phyloP scores from a whole-genome alignment of 169 alveolate genomes.

The Eimeria necatrix region DNA sequence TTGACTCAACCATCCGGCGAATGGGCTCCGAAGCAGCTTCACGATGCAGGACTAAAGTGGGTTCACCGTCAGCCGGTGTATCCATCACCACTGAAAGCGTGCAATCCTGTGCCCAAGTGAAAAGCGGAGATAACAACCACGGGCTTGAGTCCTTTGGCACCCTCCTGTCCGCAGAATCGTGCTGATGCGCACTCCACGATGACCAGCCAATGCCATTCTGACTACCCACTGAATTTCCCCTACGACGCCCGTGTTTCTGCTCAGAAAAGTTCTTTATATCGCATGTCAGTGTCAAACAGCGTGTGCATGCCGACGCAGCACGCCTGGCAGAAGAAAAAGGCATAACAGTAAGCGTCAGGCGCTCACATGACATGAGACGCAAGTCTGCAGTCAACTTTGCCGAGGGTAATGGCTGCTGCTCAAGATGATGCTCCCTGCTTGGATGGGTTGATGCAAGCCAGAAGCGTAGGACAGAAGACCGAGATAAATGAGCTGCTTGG shows the following conservation, averaged over 20 bases:
- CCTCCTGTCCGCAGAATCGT: not conserved
- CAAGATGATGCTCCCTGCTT: slow-evolving; percentile 44
- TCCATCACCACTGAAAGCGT: slow-evolving; percentile 44
- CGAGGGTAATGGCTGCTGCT: slow-evolving; percentile 70
- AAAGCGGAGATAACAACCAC: slow-evolving; percentile 34
- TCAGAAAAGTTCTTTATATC: slow-evolving; percentile 13
- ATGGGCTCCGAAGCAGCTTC: slow-evolving; percentile 51
- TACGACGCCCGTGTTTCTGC: slow-evolving; percentile 3
- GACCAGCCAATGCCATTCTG: not conserved
- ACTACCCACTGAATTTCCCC: slow-evolving; percentile 10
- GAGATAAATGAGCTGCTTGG: not conserved
- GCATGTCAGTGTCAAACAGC: slow-evolving; percentile 56
- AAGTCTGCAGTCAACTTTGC: slow-evolving; percentile 71
- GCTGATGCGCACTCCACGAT: not conserved
- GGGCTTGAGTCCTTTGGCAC: slow-evolving; percentile 9
- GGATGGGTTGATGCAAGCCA: slow-evolving; percentile 67
- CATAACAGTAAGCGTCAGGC: slow-evolving; percentile 45
- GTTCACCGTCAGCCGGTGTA: slow-evolving; percentile 57
- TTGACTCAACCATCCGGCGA: slow-evolving; percentile 3
- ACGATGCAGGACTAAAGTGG: slow-evolving; percentile 55
- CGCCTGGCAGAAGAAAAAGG: slow-evolving; percentile 50
- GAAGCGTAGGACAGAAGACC: slow-evolving; percentile 16
- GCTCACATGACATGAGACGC: slow-evolving; percentile 77
- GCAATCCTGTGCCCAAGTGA: slow-evolving; percentile 42
- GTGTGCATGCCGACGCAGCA: not conserved